These are phyloP conservation scores for Hyaloperonospora arabidopsidis DNA, from an alignment of 352 stramenopile species.

Conservation along the genomic window DNA sequence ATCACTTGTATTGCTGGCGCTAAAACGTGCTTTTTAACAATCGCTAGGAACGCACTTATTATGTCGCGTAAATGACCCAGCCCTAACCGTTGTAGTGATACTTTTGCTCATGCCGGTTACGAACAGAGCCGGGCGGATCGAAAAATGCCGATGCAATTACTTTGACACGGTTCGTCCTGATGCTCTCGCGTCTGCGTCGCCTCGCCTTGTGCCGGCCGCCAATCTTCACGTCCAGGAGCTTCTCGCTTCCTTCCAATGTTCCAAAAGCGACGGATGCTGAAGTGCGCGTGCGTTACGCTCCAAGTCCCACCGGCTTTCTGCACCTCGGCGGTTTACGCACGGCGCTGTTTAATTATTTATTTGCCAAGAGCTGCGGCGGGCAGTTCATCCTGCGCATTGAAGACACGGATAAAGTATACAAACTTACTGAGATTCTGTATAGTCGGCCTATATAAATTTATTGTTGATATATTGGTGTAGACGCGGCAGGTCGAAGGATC, in stretches of 20 bases:
- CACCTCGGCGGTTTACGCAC: conserved; percentile 88
- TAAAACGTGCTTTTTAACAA: no score
- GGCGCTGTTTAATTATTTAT: conserved; percentile 90
- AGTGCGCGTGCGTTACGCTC: conserved; percentile 85
- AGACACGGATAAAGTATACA: conserved; percentile 83
- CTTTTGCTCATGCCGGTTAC: no score
- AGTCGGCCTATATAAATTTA: not conserved
- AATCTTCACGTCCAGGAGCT: no score
- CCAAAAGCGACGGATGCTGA: conserved; percentile 1
- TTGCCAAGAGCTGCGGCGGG: conserved; percentile 75
- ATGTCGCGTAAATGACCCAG: no score
- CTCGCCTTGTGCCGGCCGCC: no score
- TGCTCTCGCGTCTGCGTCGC: no score
- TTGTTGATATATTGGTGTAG: conserved; percentile 17
- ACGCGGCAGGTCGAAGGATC: conserved; percentile 84
- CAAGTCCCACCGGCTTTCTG: conserved; percentile 85
- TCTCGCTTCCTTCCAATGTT: not conserved
- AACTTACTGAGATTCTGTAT: not conserved
- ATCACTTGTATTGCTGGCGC: no score
- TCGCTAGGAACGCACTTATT: no score
- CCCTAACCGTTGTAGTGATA: no score
- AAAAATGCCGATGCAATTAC: no score
- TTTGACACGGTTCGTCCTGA: no score
- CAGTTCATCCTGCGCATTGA: conserved; percentile 89
- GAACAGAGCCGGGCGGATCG: no score